Evolutionary conservation across 345 rosid species (phyloP).

Genomic region (Euphorbia peplus): DNA sequence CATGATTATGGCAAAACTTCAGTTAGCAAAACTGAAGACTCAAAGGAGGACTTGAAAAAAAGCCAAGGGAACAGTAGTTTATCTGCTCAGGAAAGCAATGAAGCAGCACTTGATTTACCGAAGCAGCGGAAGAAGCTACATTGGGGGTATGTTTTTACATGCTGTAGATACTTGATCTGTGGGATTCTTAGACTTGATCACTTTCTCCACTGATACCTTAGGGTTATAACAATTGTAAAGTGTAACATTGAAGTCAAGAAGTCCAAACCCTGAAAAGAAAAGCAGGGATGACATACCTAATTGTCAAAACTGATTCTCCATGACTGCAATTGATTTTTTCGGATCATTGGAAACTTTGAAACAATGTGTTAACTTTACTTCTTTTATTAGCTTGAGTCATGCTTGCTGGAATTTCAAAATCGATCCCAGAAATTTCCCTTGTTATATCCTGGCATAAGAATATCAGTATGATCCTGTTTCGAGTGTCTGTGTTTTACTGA

Average conservation of each 20-base stretch:
- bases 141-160: constrained; percentile 54
- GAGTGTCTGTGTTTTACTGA: not conserved
- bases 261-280: not conserved
- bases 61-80: constrained; percentile 9
- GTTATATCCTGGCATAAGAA: not conserved
- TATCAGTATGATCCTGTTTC: no score
- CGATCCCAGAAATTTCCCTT: not conserved
- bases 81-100: constrained; percentile 20
- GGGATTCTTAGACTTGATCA: not conserved
- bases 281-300: not conserved
- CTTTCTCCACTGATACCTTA: not conserved
- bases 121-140: constrained; percentile 52
- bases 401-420: not conserved
- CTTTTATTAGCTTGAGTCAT: not conserved
- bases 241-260: not conserved
- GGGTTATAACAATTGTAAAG: not conserved
- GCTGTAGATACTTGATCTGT: not conserved
- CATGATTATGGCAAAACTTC: constrained; percentile 19
- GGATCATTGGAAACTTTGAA: not conserved
- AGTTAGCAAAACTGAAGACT: constrained; percentile 19
- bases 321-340: not conserved
- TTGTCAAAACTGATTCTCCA: not conserved
- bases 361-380: not conserved
- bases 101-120: constrained; percentile 17
- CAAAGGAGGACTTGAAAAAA: constrained; percentile 17